A percentile compares a stretch with the other conserved stretches of the same genome.
These are phyloP conservation scores for Penicillium aurantiogriseum DNA, from an alignment of 2,329 filamentous ascomycete species.

Conservation along the genomic window DNA sequence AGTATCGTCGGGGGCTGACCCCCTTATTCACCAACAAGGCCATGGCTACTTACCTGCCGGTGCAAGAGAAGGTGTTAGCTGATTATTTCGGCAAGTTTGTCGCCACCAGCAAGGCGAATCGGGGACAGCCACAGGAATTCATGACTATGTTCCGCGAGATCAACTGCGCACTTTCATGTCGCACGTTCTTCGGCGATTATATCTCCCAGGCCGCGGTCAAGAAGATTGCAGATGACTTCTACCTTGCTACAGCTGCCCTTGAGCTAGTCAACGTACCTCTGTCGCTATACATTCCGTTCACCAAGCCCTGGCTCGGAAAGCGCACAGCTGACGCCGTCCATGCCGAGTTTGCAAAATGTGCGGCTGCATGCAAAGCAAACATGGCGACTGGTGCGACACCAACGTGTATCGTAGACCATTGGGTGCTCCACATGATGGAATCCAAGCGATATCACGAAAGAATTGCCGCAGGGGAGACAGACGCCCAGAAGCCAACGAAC, in stretches of 20 bases:
- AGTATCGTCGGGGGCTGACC: constrained; percentile 88
- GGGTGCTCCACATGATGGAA: constrained; percentile 78
- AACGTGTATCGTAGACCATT: constrained; percentile 84
- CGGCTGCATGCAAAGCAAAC: constrained; percentile 78
- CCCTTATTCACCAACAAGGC: constrained; percentile 83
- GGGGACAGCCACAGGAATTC: constrained; percentile 69
- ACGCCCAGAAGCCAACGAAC: constrained; percentile 47
- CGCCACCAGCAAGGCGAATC: constrained; percentile 64
- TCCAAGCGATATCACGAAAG: constrained; percentile 72
- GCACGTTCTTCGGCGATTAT: constrained; percentile 88
- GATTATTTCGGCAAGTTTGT: constrained; percentile 75
- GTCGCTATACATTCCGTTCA: constrained; percentile 77
- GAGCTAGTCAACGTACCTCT: constrained; percentile 87
- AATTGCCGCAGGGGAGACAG: constrained; percentile 64
- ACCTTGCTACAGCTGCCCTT: constrained; percentile 82
- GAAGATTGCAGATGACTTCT: constrained; percentile 89
- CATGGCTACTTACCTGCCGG: constrained; percentile 79
- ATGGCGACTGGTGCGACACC: constrained; percentile 77
- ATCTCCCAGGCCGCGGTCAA: constrained; percentile 81
- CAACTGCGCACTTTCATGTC: constrained; percentile 83
- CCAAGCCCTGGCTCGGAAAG: constrained; percentile 88
- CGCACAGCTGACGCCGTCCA: constrained; percentile 82
- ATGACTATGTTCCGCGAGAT: constrained; percentile 84
- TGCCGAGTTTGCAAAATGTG: constrained; percentile 77
- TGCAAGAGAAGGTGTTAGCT: constrained; percentile 80